Evolutionary conservation across 352 stramenopile species (phyloP).

Genomic region (Thalassiosira ordinaria): DNA sequence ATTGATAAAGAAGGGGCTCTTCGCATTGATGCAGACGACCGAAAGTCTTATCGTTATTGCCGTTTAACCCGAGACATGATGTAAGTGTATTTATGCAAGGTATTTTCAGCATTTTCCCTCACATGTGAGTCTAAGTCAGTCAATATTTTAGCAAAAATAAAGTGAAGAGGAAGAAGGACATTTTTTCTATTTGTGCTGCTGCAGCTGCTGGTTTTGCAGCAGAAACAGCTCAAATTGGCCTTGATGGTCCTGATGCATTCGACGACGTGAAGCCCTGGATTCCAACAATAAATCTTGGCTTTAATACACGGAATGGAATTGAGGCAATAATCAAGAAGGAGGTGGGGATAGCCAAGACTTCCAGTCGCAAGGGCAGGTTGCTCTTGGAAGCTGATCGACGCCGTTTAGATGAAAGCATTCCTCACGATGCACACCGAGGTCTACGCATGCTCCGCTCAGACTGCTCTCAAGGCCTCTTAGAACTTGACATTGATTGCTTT

Average conservation of each 20-base stretch:
- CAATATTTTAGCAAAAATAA: no score
- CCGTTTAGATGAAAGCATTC: neutral
- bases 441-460: constrained; percentile 13
- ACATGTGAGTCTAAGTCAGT: no score
- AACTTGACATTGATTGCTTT: constrained; percentile 16
- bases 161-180: no score
- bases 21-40: no score
- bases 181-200: constrained; percentile 24
- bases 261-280: constrained; percentile 12
- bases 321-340: constrained; percentile 4
- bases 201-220: constrained; percentile 6
- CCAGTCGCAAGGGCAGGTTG: neutral
- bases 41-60: no score
- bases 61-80: no score
- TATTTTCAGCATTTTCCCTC: no score
- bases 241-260: constrained; percentile 1
- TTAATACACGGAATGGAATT: constrained; percentile 5
- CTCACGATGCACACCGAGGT: constrained; percentile 4
- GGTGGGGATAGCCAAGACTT: neutral
- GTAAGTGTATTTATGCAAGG: no score
- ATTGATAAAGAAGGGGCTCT: constrained; percentile 39
- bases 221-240: neutral
- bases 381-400: neutral
- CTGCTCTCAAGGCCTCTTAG: no score
- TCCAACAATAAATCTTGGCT: neutral